Evolutionary conservation across 768 basidiomycete species (phyloP), one percentile per base, ranked within the genome.

Genomic region (Naganishia antarctica): DNA sequence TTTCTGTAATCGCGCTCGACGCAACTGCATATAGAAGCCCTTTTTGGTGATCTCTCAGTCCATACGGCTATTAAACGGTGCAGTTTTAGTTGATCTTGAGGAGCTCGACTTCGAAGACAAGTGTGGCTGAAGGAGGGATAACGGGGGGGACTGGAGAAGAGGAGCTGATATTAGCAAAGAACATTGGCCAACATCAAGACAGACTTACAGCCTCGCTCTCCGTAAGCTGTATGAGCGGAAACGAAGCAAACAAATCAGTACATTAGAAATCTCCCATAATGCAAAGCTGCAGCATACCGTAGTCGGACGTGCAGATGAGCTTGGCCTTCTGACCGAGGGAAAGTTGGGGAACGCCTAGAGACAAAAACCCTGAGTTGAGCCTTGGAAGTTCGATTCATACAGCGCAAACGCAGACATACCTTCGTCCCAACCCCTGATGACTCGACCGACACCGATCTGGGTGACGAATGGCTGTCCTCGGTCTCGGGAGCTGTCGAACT

Each of bases 361-460:
- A 49, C 9, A 16, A 6, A 28, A 41, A 40, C 16, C 7, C 18
- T 5, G 25, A 8, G 4, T 25, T 45, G 2, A 45, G 28, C 45
- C 6, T 45, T 44, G 18, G 43, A n/a, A 9, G 13, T n/a, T n/a
- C 9, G 13, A 6, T 44, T n/a, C 8, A 18, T 18, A 5, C 18
- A 44, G 8, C 13, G 9, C 6, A 9, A 40, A 61, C 45, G 47
- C 32, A 43, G 32, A 45, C 21, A n/a, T 37, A 66, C 66, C 64
- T 37, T 77, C 76, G 62, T 77, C 76, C 76, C 76, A 77, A 25
- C 76, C 76, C 60, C 71, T 72, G 70, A 75, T 75, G 66, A 77
- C 74, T 48, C 70, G 70, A 57, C 68, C 73, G 53, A 72, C 71
- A 63, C 74, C 73, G 66, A 76, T 76, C 63, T 66, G 66, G 67